Percentiles rank a stretch among this genome's conserved stretches.
Conservation (phyloP, 352 stramenopile species). For the Phytophthora hybrid region DNA sequence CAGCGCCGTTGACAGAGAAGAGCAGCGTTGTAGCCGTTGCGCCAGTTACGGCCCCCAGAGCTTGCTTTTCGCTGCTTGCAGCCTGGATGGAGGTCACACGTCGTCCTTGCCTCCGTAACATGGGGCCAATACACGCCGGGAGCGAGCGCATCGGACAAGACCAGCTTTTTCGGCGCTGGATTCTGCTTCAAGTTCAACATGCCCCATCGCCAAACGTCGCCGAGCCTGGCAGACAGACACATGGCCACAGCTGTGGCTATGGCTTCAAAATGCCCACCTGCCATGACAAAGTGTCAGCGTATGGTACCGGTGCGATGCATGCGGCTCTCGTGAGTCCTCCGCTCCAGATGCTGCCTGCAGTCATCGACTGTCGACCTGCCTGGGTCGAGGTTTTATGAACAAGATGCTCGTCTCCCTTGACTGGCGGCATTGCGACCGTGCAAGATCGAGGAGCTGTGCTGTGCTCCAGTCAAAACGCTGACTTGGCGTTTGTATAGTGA, state of each 20-base stretch:
- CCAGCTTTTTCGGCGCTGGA: not conserved
- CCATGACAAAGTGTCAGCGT: not conserved
- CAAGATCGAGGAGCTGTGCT: constrained; percentile 17
- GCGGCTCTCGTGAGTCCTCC: not conserved
- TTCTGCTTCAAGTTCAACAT: not conserved
- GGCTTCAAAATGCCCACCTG: not conserved
- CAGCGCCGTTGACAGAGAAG: too few relatives aligned
- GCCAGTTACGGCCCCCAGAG: not conserved
- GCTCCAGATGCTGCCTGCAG: too few relatives aligned
- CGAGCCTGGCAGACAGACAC: too few relatives aligned
- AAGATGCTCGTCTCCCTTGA: too few relatives aligned
- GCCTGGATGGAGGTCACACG: too few relatives aligned
- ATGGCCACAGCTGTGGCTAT: too few relatives aligned
- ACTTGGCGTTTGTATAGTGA: constrained; percentile 26
- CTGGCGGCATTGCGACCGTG: constrained; percentile 11
- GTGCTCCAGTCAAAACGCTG: constrained; percentile 25
- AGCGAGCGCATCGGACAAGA: too few relatives aligned
- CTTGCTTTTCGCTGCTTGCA: not conserved
- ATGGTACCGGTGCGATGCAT: not conserved
- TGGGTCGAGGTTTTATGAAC: too few relatives aligned
- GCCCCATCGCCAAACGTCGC: not conserved
- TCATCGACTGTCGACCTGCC: too few relatives aligned
- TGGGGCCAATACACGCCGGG: too few relatives aligned
- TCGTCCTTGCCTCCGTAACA: too few relatives aligned
- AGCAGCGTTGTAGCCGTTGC: not conserved